phyloP scores from a whole-genome alignment of 768 basidiomycete species.

The Kwoniella shandongensis region DNA sequence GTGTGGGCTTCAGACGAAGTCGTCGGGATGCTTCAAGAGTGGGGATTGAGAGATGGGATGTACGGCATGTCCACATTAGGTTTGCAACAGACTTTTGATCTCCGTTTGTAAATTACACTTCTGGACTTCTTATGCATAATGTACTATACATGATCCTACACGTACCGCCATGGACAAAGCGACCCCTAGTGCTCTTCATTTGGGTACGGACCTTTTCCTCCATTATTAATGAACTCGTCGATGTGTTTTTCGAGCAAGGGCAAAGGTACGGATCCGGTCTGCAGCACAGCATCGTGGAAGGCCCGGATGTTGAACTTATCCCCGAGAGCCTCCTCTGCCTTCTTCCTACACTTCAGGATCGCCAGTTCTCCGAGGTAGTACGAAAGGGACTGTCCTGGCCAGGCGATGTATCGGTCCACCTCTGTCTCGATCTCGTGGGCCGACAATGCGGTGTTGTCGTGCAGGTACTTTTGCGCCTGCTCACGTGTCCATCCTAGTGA shows the following conservation, averaged over 20 bases:
- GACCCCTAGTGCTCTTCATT: slow-evolving; percentile 12
- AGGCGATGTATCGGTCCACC: slow-evolving; percentile 19
- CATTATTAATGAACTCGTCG: slow-evolving; percentile 9
- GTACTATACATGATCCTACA: not conserved
- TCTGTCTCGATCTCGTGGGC: slow-evolving; percentile 18
- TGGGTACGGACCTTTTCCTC: slow-evolving; percentile 10
- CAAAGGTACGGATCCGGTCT: slow-evolving; percentile 13
- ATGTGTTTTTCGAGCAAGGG: slow-evolving; percentile 12
- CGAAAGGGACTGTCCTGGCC: slow-evolving; percentile 15
- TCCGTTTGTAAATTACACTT: not conserved
- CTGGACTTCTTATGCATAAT: not conserved
- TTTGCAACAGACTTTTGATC: not conserved
- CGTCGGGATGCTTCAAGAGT: not conserved
- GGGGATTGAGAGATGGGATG: not conserved
- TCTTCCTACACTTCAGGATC: slow-evolving; percentile 5
- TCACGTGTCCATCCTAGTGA: slow-evolving; percentile 13
- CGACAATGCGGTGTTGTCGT: slow-evolving; percentile 15
- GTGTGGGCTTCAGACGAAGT: not conserved
- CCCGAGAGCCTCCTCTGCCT: slow-evolving; percentile 10
- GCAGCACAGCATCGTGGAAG: slow-evolving; percentile 13
- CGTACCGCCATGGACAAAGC: no score
- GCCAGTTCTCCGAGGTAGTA: slow-evolving; percentile 14
- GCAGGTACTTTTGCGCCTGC: slow-evolving; percentile 10
- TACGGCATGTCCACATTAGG: not conserved
- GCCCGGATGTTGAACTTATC: slow-evolving; percentile 17